Evolutionary conservation across 768 basidiomycete genomes (phyloP).

Genomic region (Leccinum subtestaceum): DNA sequence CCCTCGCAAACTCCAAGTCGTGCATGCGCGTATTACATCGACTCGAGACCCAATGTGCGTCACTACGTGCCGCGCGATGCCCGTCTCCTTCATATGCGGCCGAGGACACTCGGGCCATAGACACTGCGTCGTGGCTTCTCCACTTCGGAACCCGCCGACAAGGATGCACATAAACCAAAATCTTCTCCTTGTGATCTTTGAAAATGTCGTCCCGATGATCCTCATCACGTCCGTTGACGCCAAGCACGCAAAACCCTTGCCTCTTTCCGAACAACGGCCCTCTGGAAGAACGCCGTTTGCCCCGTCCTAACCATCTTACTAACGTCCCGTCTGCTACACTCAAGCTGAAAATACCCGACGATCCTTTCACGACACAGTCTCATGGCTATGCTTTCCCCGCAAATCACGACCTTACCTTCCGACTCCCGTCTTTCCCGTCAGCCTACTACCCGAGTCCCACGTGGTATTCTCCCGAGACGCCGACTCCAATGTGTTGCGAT

Average conservation of each 20-base stretch:
- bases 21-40: constrained; percentile 30
- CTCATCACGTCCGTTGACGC: constrained; percentile 27
- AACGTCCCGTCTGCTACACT: not conserved
- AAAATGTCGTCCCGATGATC: constrained; percentile 19
- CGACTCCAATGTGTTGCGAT: constrained; percentile 25
- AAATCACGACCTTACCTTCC: constrained; percentile 9
- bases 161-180: not conserved
- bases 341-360: constrained; percentile 2
- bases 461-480: constrained; percentile 20
- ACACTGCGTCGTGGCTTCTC: constrained; percentile 24
- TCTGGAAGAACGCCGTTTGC: constrained; percentile 16
- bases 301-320: constrained; percentile 6
- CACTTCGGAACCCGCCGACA: constrained; percentile 6
- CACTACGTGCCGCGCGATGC: too few relatives aligned
- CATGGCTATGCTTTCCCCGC: not conserved
- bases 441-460: not conserved
- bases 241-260: constrained; percentile 21
- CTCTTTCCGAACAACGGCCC: constrained; percentile 8
- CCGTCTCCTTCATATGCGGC: too few relatives aligned
- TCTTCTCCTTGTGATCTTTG: not conserved
- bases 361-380: constrained; percentile 17
- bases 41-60: constrained; percentile 8
- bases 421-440: constrained; percentile 14
- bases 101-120: not conserved
- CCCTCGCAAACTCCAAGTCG: constrained; percentile 28